Conservation (phyloP, 495 filamentous ascomycete species). For the Aspergillus ellipticus region DNA sequence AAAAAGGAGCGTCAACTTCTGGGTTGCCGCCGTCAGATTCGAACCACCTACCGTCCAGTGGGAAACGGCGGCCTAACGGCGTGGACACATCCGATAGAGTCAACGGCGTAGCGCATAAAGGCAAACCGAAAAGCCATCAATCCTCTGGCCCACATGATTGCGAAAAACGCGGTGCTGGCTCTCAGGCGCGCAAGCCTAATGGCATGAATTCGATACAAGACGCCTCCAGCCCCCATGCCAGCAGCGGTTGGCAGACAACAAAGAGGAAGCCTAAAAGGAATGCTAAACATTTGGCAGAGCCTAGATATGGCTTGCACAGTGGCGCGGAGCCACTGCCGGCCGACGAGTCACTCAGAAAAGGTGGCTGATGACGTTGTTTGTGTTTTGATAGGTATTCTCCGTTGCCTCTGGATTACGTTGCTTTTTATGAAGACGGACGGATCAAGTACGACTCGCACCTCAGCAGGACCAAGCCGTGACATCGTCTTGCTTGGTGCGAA, state of each 20-base stretch:
- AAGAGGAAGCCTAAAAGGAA: constrained; percentile 47
- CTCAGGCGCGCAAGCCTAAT: constrained; percentile 33
- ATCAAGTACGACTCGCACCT: neutral
- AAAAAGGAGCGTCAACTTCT: constrained; percentile 27
- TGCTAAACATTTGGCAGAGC: constrained; percentile 31
- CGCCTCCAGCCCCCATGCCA: constrained; percentile 24
- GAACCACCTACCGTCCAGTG: constrained; percentile 24
- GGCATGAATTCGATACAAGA: constrained; percentile 24
- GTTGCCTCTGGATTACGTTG: neutral
- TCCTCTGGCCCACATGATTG: constrained; percentile 20
- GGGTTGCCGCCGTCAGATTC: constrained; percentile 18
- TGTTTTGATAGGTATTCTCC: neutral
- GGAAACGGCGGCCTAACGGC: constrained; percentile 32
- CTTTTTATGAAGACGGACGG: neutral
- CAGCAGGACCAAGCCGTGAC: neutral
- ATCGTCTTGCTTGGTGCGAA: neutral
- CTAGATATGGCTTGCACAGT: constrained; percentile 23
- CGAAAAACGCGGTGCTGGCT: constrained; percentile 30
- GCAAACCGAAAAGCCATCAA: constrained; percentile 29
- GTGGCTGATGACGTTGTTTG: constrained; percentile 33
- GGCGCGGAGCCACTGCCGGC: constrained; percentile 40
- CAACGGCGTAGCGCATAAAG: constrained; percentile 35
- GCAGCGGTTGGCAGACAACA: constrained; percentile 46
- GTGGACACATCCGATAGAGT: constrained; percentile 32
- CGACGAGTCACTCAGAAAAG: constrained; percentile 50